These are phyloP conservation scores for Coniella lustricola DNA, from an alignment of 2,329 filamentous ascomycete genomes.

Conservation along the genomic window DNA sequence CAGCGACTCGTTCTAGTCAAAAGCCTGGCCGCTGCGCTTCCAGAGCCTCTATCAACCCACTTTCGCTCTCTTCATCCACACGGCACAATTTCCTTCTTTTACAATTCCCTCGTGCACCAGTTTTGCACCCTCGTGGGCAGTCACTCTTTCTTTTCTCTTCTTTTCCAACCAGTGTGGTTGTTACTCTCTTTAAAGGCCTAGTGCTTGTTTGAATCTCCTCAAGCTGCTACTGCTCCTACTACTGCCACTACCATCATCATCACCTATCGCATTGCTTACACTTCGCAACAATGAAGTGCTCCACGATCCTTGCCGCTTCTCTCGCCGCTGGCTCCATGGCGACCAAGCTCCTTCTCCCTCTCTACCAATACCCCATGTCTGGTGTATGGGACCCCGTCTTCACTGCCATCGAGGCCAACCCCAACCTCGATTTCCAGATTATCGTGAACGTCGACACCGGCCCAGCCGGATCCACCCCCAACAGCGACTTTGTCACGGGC, in stretches of 20 bases:
- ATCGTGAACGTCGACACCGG: conserved; percentile 11
- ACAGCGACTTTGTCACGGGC: conserved; percentile 4
- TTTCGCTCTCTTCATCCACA: too few relatives aligned
- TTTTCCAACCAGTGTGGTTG: too few relatives aligned
- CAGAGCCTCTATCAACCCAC: too few relatives aligned
- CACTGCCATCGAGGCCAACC: conserved; percentile 11
- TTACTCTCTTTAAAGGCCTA: too few relatives aligned
- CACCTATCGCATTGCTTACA: background rate
- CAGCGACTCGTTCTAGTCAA: too few relatives aligned
- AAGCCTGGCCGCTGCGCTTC: too few relatives aligned
- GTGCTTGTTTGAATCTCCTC: too few relatives aligned
- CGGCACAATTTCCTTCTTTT: too few relatives aligned
- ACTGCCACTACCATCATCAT: background rate
- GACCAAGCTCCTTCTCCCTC: conserved; percentile 11
- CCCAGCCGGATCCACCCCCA: conserved; percentile 2
- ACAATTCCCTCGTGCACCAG: too few relatives aligned
- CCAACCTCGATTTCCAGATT: conserved; percentile 8
- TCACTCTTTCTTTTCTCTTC: too few relatives aligned
- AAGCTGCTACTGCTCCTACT: too few relatives aligned
- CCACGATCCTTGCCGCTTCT: background rate
- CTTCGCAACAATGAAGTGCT: conserved; percentile 2
- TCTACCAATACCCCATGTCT: conserved; percentile 6
- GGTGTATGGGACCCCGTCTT: conserved; percentile 4
- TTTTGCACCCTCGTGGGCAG: too few relatives aligned
- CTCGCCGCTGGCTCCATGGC: conserved; percentile 4